These are phyloP conservation scores for Millerozyma miso DNA, from an alignment of 805 yeast genomes.

Conservation along the genomic window DNA sequence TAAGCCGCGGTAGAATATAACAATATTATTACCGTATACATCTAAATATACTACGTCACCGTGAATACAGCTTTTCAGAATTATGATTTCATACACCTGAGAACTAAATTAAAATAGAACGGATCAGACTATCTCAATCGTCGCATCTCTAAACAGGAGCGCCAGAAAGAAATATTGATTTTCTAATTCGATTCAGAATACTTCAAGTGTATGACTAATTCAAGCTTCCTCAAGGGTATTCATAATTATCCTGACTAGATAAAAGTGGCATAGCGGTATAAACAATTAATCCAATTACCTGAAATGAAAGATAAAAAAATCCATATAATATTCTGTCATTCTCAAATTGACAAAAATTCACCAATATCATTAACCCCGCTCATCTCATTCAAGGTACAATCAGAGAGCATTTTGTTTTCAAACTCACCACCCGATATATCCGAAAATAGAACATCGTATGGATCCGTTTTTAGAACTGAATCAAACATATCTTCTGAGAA, in stretches of 20 bases:
- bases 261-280: no score
- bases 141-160: neutral
- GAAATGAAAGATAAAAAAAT: conserved; percentile 10
- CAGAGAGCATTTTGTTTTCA: neutral
- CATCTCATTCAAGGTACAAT: neutral
- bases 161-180: neutral
- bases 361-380: conserved; percentile 17
- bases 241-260: no score
- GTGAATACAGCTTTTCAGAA: no score
- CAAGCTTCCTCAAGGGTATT: no score
- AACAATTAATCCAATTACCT: conserved; percentile 3
- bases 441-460: neutral
- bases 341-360: conserved; percentile 27
- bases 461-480: neutral
- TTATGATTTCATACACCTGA: no score
- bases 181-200: no score
- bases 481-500: neutral
- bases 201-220: no score
- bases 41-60: no score
- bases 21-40: neutral
- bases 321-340: neutral
- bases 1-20: neutral
- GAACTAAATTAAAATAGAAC: no score
- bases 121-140: neutral
- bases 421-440: neutral